A percentile compares a stretch with the other conserved stretches of the same genome.
Evolutionary conservation across 768 basidiomycete species (phyloP).

Genomic region (Filobasidium floriforme): DNA sequence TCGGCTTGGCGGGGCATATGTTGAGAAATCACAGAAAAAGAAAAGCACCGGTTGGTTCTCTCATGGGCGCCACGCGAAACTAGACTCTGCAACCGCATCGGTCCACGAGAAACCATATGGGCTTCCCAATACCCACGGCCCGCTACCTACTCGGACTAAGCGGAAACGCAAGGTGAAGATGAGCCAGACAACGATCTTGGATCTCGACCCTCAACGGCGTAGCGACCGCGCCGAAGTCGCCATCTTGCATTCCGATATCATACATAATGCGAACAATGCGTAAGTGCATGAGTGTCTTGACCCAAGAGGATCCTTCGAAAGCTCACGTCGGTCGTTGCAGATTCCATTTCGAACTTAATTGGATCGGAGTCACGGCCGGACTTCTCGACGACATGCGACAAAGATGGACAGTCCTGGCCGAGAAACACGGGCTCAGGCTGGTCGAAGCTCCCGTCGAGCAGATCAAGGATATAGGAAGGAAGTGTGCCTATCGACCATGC

Average conservation of each 20-base stretch:
- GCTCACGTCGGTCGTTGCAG: conserved; percentile 20
- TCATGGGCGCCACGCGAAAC: not conserved
- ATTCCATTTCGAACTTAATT: conserved; percentile 94
- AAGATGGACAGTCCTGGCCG: conserved; percentile 71
- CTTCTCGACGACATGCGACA: conserved; percentile 82
- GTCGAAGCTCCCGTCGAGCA: conserved; percentile 90
- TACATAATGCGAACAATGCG: conserved; percentile 87
- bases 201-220: conserved; percentile 54
- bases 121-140: too few species aligned
- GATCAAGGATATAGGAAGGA: conserved; percentile 73
- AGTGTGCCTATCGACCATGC: conserved; percentile 86
- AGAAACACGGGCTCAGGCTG: conserved; percentile 79
- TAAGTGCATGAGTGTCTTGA: conserved; percentile 25
- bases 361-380: conserved; percentile 89
- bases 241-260: conserved; percentile 84
- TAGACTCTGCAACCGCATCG: too few species aligned
- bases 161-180: conserved; percentile 47
- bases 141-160: conserved; percentile 6
- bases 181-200: conserved; percentile 84
- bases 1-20: conserved; percentile 67
- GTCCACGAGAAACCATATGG: too few species aligned
- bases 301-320: too few species aligned
- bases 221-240: conserved; percentile 83
- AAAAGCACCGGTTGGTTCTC: conserved; percentile 62
- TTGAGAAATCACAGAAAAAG: conserved; percentile 54